Base-by-base conservation (phyloP, 2,329 filamentous ascomycete genomes). In the Acrodontium crateriforme region DNA sequence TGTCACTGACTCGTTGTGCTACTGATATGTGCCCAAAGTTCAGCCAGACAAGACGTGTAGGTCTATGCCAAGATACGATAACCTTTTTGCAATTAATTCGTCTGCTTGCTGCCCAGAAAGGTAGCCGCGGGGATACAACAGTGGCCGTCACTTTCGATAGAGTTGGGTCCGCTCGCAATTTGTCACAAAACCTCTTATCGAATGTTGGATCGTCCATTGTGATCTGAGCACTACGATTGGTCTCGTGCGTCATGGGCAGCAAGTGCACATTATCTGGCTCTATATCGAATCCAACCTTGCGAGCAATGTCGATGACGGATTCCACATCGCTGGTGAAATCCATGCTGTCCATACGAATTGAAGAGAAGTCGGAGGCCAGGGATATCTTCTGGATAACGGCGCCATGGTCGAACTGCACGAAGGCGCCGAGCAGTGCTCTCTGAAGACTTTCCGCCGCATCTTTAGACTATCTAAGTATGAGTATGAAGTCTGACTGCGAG, bases 371-470 rank as follows among this genome's bases (percentile, higher is more conserved):
- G 10, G 23, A 26, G 13, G 28, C 22, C 15, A 30, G 19, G 12
- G 22, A 30, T 23, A 30, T 18, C 12, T 26, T 26, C 12, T 16
- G n/a, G 11, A 30, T 15, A 9, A 14, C 11, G 9, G 14, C 28
- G 11, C 23, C 28, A 11, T 30, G 10, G n/a, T 18, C 17, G 16
- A 25, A 30, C 15, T 19, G 23, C 10, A 30, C 14, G n/a, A 30
- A 23, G 15, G 16, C 16, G 14, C 23, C 23, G n/a, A 13, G 21
- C 5, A 30, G 17, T 12, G 11, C 28, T 13, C 28, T 16, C 17
- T 26, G 68, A 35, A 72, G 71, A 6, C 58, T 58, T 3, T 59
- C 51, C 36, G 63, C 71, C 15, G 64, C 58, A 8, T 58, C 45
- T 30, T 67, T 54, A 20, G 18, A n/a, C 18, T 20, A 20, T 20